These are phyloP conservation scores for Aquilaria yunnanensis DNA, from an alignment of 345 rosid species.

Conservation along the genomic window DNA sequence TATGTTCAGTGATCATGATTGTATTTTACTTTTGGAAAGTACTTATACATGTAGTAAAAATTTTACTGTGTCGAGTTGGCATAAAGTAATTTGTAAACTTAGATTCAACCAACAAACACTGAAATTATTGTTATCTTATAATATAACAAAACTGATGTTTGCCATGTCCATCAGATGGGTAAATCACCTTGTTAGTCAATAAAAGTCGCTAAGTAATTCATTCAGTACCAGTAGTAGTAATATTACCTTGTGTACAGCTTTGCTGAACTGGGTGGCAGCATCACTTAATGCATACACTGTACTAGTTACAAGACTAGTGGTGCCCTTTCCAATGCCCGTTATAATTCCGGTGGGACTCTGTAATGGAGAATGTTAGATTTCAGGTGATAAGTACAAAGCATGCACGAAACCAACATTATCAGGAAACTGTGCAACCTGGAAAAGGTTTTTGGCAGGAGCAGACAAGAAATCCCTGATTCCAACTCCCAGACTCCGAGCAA, in stretches of 20 bases:
- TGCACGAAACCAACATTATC: neutral
- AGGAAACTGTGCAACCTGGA: conserved; percentile 45
- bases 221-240: conserved; percentile 12
- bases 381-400: conserved; percentile 5
- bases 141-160: too few species aligned
- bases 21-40: too few species aligned
- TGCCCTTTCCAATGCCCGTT: conserved; percentile 90
- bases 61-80: too few species aligned
- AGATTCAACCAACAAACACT: too few species aligned
- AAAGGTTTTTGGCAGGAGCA: conserved; percentile 70
- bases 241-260: conserved; percentile 94
- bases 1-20: too few species aligned
- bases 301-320: conserved; percentile 82
- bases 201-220: neutral
- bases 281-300: conserved; percentile 93
- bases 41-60: too few species aligned
- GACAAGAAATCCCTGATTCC: conserved; percentile 90
- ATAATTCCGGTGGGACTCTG: conserved; percentile 91
- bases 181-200: too few species aligned
- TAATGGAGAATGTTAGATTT: conserved; percentile 13
- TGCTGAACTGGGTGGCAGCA: conserved; percentile 95
- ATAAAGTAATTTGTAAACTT: too few species aligned
- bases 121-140: too few species aligned
- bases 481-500: conserved; percentile 82
- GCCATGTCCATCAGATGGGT: too few species aligned